Base-by-base conservation (phyloP, 805 yeast genomes). In the Saccharomycopsis amapae region DNA sequence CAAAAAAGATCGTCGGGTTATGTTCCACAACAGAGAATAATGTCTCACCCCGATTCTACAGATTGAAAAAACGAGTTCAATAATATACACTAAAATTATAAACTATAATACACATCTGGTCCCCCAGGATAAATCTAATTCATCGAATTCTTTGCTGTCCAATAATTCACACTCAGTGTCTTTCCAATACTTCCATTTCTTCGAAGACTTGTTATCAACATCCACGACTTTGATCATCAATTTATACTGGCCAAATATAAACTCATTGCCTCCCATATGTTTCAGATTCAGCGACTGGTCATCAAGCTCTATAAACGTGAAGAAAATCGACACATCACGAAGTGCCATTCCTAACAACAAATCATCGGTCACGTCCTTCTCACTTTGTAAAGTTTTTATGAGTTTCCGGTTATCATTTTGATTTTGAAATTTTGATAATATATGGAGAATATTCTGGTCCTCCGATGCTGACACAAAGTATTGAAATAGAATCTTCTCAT, bases 291-390 rank as follows among this genome's bases (percentile, higher is more conserved):
- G 56, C 7, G 37, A 18, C n/a, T 22, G 30, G 13, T 23, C 22
- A 2, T 50, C 52, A 12, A 55, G 57, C 2, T 52, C 18, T 12
- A 9, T 42, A 28, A 32, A 38, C 23, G 23, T 42, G 18, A 46
- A n/a, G 28, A 77, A 69, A 15, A 78, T 54, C 0, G 81, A 77
- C 23, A 78, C 78, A 56, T 78, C 84, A 30, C 84, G 63, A 26
- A 71, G 58, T 0, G 81, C 65, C 82, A 78, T 78, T 3, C 73
- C 71, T 25, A 69, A 52, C 10, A 69, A 61, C 36, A 75, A 59
- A 38, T 62, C 64, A 6, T 59, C 62, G 51, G 64, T 63, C 3
- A 72, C 69, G 44, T 64, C 67, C 5, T 57, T 19, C 10, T 26
- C 41, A 15, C 31, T 49, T 19, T 51, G 52, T 1, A 63, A 57